These are phyloP conservation scores for Lipomyces chichibuensis DNA, from an alignment of 805 yeast species.

Conservation along the genomic window DNA sequence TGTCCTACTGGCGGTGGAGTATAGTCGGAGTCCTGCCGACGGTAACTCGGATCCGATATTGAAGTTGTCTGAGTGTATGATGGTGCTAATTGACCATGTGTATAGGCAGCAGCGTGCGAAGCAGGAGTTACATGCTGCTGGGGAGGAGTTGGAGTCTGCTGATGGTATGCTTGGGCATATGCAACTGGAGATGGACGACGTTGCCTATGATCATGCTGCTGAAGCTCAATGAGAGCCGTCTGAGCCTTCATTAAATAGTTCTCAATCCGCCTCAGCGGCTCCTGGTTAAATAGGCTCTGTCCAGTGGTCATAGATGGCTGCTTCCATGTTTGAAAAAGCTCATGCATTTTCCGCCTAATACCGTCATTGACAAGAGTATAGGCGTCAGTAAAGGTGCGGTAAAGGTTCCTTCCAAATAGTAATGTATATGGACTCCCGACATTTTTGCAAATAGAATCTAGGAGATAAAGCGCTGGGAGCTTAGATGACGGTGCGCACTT, in stretches of 20 bases:
- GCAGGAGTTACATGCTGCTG: slow-evolving; percentile 11
- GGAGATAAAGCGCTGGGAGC: slow-evolving; percentile 76
- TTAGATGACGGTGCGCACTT: slow-evolving; percentile 79
- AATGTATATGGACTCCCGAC: slow-evolving; percentile 89
- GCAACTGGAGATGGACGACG: slow-evolving; percentile 8
- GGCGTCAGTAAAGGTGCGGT: slow-evolving; percentile 70
- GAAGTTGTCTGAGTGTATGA: background rate
- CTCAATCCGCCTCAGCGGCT: slow-evolving; percentile 72
- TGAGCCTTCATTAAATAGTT: slow-evolving; percentile 53
- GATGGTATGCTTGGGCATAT: slow-evolving; percentile 1
- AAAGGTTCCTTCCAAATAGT: slow-evolving; percentile 69
- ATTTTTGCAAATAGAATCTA: slow-evolving; percentile 90
- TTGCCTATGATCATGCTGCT: slow-evolving; percentile 27
- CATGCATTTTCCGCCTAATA: slow-evolving; percentile 72
- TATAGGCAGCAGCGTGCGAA: background rate
- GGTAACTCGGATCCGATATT: background rate
- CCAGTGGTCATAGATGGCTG: slow-evolving; percentile 58
- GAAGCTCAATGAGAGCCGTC: slow-evolving; percentile 27
- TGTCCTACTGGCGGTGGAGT: slow-evolving; percentile 9
- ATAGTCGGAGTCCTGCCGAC: background rate
- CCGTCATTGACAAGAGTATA: slow-evolving; percentile 78
- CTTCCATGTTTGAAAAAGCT: slow-evolving; percentile 88
- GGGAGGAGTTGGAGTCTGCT: slow-evolving; percentile 9
- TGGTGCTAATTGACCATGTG: background rate
- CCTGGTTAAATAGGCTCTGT: slow-evolving; percentile 70